phyloP scores from a whole-genome alignment of 768 basidiomycete species.

The Tubosaeta sp. region DNA sequence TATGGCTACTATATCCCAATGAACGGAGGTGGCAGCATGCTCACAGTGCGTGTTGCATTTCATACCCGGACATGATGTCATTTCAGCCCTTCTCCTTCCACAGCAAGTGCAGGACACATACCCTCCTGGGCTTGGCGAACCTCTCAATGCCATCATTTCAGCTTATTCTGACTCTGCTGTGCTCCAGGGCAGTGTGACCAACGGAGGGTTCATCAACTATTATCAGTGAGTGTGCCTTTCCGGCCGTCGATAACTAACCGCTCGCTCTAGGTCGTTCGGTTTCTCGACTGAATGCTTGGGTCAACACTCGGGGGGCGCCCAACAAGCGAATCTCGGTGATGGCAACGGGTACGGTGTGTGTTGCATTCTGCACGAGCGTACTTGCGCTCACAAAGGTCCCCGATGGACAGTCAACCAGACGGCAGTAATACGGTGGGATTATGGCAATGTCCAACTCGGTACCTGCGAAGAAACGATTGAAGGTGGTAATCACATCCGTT shows the following conservation, averaged over 20 bases:
- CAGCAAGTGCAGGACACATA: constrained; percentile 55
- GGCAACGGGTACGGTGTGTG: constrained; percentile 68
- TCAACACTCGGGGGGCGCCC: constrained; percentile 65
- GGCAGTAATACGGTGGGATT: constrained; percentile 81
- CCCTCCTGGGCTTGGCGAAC: constrained; percentile 78
- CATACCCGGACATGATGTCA: background rate
- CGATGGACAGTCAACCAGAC: constrained; percentile 67
- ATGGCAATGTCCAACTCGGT: constrained; percentile 74
- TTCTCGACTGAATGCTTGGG: constrained; percentile 81
- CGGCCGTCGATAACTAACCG: too few species aligned
- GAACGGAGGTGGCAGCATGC: constrained; percentile 57
- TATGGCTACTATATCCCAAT: constrained; percentile 59
- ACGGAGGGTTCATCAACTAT: constrained; percentile 81
- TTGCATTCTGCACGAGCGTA: constrained; percentile 2
- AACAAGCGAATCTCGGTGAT: constrained; percentile 79
- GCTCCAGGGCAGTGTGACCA: constrained; percentile 49
- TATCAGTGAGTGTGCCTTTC: constrained; percentile 54
- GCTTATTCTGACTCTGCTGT: constrained; percentile 69
- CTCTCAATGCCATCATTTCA: constrained; percentile 78
- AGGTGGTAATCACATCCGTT: constrained; percentile 86
- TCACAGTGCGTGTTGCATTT: constrained; percentile 51
- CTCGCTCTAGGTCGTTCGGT: constrained; percentile 48
- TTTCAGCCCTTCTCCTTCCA: background rate
- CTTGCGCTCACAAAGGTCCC: background rate
- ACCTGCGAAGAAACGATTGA: constrained; percentile 81